These are phyloP conservation scores for Plasmodium gallinaceum DNA, from an alignment of 169 alveolate genomes.

Conservation along the genomic window DNA sequence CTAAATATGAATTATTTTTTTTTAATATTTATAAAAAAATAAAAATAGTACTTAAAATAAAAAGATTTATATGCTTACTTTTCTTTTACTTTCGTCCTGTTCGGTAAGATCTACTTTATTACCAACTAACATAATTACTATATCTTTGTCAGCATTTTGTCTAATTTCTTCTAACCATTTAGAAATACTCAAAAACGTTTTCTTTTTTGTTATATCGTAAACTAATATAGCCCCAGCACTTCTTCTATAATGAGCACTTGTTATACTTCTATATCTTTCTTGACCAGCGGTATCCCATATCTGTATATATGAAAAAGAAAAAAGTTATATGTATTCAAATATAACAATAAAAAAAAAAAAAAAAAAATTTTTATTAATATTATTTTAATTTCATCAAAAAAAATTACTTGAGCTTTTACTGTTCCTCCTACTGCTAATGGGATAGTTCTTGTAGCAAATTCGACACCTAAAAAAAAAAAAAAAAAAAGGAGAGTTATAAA, in stretches of 20 bases:
- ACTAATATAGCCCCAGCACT: constrained; percentile 97
- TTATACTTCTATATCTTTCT: constrained; percentile 95
- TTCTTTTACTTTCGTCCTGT: constrained; percentile 92
- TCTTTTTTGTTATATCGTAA: constrained; percentile 94
- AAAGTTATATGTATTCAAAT: background rate
- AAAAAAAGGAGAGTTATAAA: background rate
- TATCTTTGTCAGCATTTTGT: constrained; percentile 97
- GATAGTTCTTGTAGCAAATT: constrained; percentile 98
- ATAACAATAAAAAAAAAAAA: background rate
- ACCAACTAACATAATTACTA: constrained; percentile 98
- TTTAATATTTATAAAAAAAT: background rate
- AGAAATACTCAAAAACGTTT: constrained; percentile 91
- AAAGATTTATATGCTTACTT: constrained; percentile 82
- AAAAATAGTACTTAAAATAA: background rate
- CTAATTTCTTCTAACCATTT: constrained; percentile 97
- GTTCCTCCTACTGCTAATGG: constrained; percentile 96
- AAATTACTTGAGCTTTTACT: constrained; percentile 94
- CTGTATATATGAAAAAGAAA: constrained; percentile 77
- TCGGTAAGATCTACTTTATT: constrained; percentile 97
- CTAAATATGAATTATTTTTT: background rate
- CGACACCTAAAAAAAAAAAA: constrained; percentile 89
- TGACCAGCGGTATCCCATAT: constrained; percentile 97
- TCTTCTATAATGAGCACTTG: constrained; percentile 95
- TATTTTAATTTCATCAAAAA: background rate
- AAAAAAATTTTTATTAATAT: background rate